Percentiles rank a stretch among this genome's conserved stretches.
Conservation (phyloP, 768 basidiomycete species). For the Rhodocollybia butyracea region DNA sequence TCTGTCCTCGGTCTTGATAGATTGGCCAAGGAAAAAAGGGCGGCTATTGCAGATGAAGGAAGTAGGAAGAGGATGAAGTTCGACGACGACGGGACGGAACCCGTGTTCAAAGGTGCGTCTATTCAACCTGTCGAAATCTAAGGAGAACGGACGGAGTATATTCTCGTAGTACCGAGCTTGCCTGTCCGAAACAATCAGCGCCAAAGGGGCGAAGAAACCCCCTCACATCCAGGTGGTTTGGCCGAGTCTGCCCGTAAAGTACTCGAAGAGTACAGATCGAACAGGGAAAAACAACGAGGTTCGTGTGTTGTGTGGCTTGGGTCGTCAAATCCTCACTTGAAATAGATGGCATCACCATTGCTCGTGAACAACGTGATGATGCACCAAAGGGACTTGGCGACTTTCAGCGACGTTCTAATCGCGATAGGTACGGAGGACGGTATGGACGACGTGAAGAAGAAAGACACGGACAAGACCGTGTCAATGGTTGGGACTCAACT, state of each 20-base stretch:
- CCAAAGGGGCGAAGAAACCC: conserved; percentile 84
- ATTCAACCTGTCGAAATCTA: neutral
- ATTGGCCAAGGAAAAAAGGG: conserved; percentile 86
- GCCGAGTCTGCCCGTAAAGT: conserved; percentile 68
- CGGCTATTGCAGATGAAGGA: conserved; percentile 44
- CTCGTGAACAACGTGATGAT: conserved; percentile 51
- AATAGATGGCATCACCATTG: conserved; percentile 69
- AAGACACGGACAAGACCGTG: conserved; percentile 12
- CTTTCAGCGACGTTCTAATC: conserved; percentile 90
- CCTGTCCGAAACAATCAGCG: conserved; percentile 63
- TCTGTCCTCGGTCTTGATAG: conserved; percentile 87
- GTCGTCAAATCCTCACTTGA: neutral
- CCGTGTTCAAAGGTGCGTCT: conserved; percentile 82
- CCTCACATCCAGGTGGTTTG: conserved; percentile 88
- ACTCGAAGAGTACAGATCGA: conserved; percentile 75
- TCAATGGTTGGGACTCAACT: conserved; percentile 54
- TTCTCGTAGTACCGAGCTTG: conserved; percentile 84
- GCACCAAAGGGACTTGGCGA: conserved; percentile 83
- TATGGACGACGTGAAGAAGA: conserved; percentile 37
- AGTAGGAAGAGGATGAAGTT: conserved; percentile 67
- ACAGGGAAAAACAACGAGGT: conserved; percentile 71
- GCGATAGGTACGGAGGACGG: conserved; percentile 56
- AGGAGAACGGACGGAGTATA: neutral
- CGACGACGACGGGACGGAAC: conserved; percentile 56
- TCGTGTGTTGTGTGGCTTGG: conserved; percentile 3